Evolutionary conservation across 2,329 filamentous ascomycete genomes (phyloP).

Genomic region (Coniochaeta sp.): DNA sequence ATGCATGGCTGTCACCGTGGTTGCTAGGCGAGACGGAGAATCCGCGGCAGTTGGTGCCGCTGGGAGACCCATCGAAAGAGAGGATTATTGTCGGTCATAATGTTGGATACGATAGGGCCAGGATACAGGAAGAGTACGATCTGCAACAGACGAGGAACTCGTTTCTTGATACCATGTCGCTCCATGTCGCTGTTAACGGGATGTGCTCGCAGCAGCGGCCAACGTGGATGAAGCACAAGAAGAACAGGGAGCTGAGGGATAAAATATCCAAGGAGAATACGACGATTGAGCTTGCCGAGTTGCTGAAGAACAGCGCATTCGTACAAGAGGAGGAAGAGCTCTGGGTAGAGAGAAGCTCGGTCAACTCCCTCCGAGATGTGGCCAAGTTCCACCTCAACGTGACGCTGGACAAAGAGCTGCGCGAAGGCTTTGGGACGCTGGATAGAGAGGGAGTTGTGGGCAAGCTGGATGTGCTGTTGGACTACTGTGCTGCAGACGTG

Average conservation of each 20-base stretch:
- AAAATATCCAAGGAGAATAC: slow-evolving; percentile 67
- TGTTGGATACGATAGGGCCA: slow-evolving; percentile 86
- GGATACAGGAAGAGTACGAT: slow-evolving; percentile 83
- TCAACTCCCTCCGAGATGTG: slow-evolving; percentile 92
- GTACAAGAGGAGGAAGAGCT: slow-evolving; percentile 86
- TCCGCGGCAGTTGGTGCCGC: slow-evolving; percentile 74
- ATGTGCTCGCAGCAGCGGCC: slow-evolving; percentile 97
- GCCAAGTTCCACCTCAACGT: slow-evolving; percentile 93
- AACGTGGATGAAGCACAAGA: slow-evolving; percentile 96
- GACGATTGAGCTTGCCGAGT: slow-evolving; percentile 60
- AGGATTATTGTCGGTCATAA: slow-evolving; percentile 91
- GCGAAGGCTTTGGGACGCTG: slow-evolving; percentile 80
- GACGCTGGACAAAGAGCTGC: slow-evolving; percentile 79
- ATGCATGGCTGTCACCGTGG: slow-evolving; percentile 96
- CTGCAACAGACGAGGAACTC: slow-evolving; percentile 75
- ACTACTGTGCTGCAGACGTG: slow-evolving; percentile 95
- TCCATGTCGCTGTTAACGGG: slow-evolving; percentile 95
- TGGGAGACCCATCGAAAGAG: slow-evolving; percentile 68
- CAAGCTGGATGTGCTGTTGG: slow-evolving; percentile 74
- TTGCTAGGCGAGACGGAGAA: slow-evolving; percentile 73
- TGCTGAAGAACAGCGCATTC: slow-evolving; percentile 62
- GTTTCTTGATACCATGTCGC: slow-evolving; percentile 95
- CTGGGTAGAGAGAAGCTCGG: slow-evolving; percentile 90
- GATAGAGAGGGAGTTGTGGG: slow-evolving; percentile 62
- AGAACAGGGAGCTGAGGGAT: slow-evolving; percentile 77